Evolutionary conservation across 176 grass and related monocot species (phyloP).

Genomic region (Cocos nucifera): DNA sequence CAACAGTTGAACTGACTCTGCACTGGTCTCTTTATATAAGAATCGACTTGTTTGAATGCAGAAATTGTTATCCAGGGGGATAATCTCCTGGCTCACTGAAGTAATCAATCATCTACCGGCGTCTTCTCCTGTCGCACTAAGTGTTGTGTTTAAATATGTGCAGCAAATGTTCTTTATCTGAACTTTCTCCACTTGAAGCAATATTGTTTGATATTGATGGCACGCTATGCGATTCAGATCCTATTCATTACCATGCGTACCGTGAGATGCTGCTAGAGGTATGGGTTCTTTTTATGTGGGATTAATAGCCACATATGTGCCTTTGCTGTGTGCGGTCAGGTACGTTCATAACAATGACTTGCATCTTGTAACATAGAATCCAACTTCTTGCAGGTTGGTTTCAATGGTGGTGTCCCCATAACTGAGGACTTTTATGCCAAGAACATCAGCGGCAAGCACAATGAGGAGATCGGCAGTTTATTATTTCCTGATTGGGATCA

Average conservation of each 20-base stretch:
- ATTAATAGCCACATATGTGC: no score
- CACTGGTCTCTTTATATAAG: no score
- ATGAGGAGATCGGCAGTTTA: slow-evolving; percentile 37
- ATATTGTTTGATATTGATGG: slow-evolving; percentile 81
- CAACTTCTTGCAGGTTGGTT: slow-evolving; percentile 26
- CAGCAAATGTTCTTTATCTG: slow-evolving; percentile 18
- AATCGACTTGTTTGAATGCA: no score
- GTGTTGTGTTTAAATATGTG: not conserved
- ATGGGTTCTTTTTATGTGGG: not conserved
- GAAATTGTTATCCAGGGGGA: no score
- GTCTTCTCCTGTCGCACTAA: no score
- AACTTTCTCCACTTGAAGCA: slow-evolving; percentile 62
- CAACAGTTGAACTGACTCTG: no score
- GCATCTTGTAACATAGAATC: not conserved
- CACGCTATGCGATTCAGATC: slow-evolving; percentile 75
- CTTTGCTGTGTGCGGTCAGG: no score
- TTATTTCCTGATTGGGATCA: slow-evolving; percentile 66
- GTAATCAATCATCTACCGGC: no score
- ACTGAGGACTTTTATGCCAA: slow-evolving; percentile 66
- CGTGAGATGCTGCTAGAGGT: slow-evolving; percentile 61
- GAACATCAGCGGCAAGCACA: slow-evolving; percentile 60
- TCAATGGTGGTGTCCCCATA: slow-evolving; percentile 53
- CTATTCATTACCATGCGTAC: slow-evolving; percentile 67
- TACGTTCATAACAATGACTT: no score
- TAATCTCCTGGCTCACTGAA: no score